Conservation (phyloP, 306 rosid species). For the Arachis stenosperma region DNA sequence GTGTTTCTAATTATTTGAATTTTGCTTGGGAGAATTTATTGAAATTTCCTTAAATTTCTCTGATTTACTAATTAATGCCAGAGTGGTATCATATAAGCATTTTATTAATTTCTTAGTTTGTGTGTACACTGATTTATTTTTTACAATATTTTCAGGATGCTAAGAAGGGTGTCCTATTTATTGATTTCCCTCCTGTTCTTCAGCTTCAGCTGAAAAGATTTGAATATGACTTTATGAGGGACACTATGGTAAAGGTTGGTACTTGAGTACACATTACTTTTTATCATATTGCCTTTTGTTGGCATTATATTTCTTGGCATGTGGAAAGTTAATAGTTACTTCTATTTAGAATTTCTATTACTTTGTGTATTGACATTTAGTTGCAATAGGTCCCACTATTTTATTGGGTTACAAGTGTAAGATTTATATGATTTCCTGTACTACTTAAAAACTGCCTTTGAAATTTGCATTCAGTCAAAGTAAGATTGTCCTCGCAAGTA, state of each 20-base stretch:
- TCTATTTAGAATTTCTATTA: slow-evolving; percentile 5
- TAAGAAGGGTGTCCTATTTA: slow-evolving; percentile 92
- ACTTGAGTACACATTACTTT: slow-evolving; percentile 27
- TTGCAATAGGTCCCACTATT: slow-evolving; percentile 6
- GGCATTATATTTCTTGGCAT: slow-evolving; percentile 21
- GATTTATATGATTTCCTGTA: not conserved
- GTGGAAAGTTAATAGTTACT: slow-evolving; percentile 1
- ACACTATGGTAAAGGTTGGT: slow-evolving; percentile 97
- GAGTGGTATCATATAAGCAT: slow-evolving; percentile 11
- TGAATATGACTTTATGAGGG: slow-evolving; percentile 97
- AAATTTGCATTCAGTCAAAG: slow-evolving; percentile 15
- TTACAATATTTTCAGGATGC: slow-evolving; percentile 80
- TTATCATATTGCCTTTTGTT: slow-evolving; percentile 22
- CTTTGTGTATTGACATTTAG: slow-evolving; percentile 22
- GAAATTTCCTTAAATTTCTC: slow-evolving; percentile 17
- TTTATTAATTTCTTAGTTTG: slow-evolving; percentile 23
- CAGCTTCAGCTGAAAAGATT: slow-evolving; percentile 98
- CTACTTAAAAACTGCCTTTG: slow-evolving; percentile 18
- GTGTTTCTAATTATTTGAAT: slow-evolving; percentile 18
- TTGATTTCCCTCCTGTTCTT: slow-evolving; percentile 97
- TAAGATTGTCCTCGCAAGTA: slow-evolving; percentile 13
- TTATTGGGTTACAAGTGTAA: slow-evolving; percentile 30
- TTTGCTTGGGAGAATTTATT: slow-evolving; percentile 3
- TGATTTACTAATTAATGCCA: not conserved
- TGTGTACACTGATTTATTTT: slow-evolving; percentile 15